These are phyloP conservation scores for Magnolia sinica DNA, from an alignment of 164 flowering plant species.

Conservation along the genomic window DNA sequence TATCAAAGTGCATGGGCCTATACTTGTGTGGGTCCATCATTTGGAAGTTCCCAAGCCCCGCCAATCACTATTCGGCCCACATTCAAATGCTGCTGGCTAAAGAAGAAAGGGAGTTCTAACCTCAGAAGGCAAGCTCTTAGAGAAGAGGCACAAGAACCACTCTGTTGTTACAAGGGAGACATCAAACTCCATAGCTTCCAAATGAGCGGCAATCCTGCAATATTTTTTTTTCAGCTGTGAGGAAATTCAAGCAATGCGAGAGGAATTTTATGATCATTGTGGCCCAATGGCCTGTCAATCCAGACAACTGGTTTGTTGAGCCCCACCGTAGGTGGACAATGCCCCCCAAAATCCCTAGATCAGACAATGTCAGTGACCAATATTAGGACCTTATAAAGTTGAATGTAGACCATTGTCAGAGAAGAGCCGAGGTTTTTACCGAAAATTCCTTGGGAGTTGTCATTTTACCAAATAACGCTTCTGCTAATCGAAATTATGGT, in stretches of 20 bases:
- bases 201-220: conserved; percentile 78
- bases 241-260: neutral
- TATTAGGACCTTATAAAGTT: neutral
- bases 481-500: too few relatives aligned
- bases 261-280: neutral
- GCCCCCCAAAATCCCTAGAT: neutral
- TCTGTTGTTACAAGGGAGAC: conserved; percentile 96
- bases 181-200: conserved; percentile 85
- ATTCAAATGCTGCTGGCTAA: neutral
- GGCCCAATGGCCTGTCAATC: neutral
- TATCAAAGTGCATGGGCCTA: too few relatives aligned
- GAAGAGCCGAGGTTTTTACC: neutral
- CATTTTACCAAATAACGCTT: too few relatives aligned
- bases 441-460: neutral
- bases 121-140: conserved; percentile 99
- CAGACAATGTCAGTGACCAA: neutral
- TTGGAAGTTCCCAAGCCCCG: neutral
- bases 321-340: neutral
- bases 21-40: too few relatives aligned
- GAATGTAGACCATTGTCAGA: too few relatives aligned
- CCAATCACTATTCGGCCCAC: neutral
- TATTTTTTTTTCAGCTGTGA: neutral
- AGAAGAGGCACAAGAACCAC: conserved; percentile 96
- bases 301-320: neutral
- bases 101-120: conserved; percentile 26